Conservation (phyloP, 352 stramenopile species). For the Phytopythium montanum region DNA sequence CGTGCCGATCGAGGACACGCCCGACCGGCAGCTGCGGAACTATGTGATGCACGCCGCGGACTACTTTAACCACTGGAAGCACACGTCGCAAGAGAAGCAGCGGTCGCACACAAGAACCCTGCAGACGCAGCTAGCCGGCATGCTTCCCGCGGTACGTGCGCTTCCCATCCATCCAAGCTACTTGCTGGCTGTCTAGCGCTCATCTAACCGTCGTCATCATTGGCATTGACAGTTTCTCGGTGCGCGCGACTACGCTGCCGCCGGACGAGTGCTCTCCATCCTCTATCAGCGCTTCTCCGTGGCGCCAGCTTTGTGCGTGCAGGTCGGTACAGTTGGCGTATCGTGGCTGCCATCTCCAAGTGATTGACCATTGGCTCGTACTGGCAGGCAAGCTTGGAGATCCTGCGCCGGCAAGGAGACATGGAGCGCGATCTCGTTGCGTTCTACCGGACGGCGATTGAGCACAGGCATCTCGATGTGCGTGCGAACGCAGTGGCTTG, state of each 20-base stretch:
- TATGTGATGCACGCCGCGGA: constrained; percentile 13
- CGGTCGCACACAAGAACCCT: neutral
- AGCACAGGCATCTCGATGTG: constrained; percentile 28
- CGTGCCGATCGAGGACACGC: constrained; percentile 17
- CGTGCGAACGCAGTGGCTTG: neutral
- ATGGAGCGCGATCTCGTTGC: constrained; percentile 44
- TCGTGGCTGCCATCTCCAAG: neutral
- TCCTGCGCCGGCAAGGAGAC: constrained; percentile 54
- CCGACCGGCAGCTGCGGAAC: constrained; percentile 35
- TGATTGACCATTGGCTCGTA: neutral
- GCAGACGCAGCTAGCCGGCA: neutral
- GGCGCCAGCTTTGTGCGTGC: constrained; percentile 52
- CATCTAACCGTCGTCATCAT: neutral
- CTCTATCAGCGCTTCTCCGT: constrained; percentile 69
- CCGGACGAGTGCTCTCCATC: constrained; percentile 55
- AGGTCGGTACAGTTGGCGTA: constrained; percentile 23
- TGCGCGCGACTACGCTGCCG: constrained; percentile 64
- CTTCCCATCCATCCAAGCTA: neutral
- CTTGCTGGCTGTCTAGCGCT: neutral
- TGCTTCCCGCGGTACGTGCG: neutral
- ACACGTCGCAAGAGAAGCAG: neutral
- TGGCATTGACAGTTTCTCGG: constrained; percentile 41
- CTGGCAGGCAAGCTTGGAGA: constrained; percentile 65
- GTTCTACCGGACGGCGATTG: constrained; percentile 52
- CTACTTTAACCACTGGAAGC: constrained; percentile 62